phyloP scores from a whole-genome alignment of 768 basidiomycete species.

The Rhodotorula babjevae region DNA sequence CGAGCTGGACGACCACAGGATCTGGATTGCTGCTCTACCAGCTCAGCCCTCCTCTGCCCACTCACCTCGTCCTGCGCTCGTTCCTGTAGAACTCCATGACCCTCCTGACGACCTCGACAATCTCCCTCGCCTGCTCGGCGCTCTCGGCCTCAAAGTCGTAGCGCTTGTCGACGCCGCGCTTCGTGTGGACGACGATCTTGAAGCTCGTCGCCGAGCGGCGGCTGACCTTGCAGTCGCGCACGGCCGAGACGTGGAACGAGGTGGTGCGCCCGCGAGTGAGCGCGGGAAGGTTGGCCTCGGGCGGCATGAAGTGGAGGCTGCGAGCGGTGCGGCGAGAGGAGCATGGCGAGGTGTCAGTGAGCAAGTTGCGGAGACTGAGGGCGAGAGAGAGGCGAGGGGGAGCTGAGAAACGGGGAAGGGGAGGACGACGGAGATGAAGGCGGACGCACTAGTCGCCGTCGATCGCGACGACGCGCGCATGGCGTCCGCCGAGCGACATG shows the following conservation, averaged over 20 bases:
- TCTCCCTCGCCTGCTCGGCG: conserved; percentile 69
- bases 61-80: neutral
- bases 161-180: conserved; percentile 64
- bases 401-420: conserved; percentile 51
- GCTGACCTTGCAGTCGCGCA: conserved; percentile 76
- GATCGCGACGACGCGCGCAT: conserved; percentile 84
- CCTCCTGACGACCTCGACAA: conserved; percentile 4
- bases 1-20: no score
- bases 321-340: neutral
- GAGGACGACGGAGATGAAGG: neutral
- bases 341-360: conserved; percentile 13
- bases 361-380: conserved; percentile 48
- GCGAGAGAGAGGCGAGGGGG: no score
- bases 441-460: conserved; percentile 69
- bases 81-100: conserved; percentile 1
- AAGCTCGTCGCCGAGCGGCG: conserved; percentile 71
- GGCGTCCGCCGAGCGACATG: conserved; percentile 75
- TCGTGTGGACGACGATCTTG: conserved; percentile 71
- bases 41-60: no score
- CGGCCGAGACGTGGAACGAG: conserved; percentile 84
- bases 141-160: conserved; percentile 97
- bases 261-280: conserved; percentile 73
- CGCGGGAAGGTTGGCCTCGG: conserved; percentile 81
- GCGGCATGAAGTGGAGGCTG: conserved; percentile 17
- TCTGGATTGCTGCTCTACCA: neutral